Conservation (phyloP, 805 yeast species). For the Candida sonorensis region DNA sequence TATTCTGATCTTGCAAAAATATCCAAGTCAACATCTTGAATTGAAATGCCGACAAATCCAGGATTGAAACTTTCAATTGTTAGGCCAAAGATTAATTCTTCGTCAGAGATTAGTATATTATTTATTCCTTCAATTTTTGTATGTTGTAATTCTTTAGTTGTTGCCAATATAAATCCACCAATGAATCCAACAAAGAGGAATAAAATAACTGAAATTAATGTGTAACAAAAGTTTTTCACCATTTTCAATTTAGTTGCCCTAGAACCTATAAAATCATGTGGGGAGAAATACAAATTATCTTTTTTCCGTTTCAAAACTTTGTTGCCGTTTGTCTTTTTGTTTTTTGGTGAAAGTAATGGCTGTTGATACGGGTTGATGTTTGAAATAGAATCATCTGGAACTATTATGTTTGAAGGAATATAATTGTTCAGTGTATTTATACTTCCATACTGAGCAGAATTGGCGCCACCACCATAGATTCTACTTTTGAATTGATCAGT, state of each 20-base stretch:
- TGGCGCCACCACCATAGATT: constrained; percentile 4
- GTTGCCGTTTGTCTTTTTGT: constrained; percentile 5
- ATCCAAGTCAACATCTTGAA: constrained; percentile 68
- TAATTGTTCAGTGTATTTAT: constrained; percentile 7
- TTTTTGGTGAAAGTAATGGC: constrained; percentile 10
- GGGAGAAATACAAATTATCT: constrained; percentile 26
- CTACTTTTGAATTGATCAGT: constrained; percentile 8
- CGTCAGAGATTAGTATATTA: constrained; percentile 72
- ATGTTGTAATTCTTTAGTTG: constrained; percentile 73
- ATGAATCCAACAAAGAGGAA: constrained; percentile 70
- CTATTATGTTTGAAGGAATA: constrained; percentile 4
- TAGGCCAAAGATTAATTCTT: constrained; percentile 77
- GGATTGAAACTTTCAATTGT: constrained; percentile 80
- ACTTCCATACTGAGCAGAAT: constrained; percentile 12
- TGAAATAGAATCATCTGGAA: neutral
- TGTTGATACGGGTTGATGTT: constrained; percentile 4
- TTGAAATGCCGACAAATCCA: constrained; percentile 64
- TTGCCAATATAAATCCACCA: constrained; percentile 78
- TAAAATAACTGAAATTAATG: constrained; percentile 37
- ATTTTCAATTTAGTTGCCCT: constrained; percentile 24
- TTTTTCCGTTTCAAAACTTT: constrained; percentile 16
- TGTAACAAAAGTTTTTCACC: constrained; percentile 31
- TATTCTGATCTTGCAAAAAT: constrained; percentile 72
- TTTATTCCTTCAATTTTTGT: constrained; percentile 56
- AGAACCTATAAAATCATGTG: constrained; percentile 31